Conservation (phyloP, 495 filamentous ascomycete species). For the Bathelium albidoporum region DNA sequence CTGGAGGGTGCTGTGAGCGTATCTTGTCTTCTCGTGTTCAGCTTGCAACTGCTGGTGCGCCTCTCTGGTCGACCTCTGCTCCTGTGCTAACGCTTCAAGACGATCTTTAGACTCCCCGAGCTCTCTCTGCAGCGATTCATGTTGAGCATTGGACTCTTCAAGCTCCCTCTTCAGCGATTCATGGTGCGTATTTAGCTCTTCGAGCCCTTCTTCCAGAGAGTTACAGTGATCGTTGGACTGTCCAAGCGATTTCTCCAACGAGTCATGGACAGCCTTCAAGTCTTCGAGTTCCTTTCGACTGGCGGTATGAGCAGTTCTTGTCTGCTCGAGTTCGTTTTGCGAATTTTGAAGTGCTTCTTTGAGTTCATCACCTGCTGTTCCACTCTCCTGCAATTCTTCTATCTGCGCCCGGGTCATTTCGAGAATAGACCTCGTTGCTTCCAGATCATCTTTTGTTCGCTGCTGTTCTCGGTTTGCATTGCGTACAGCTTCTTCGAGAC, state of each 20-base stretch:
- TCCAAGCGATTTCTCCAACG: not conserved
- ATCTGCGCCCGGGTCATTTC: not conserved
- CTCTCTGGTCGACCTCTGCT: not conserved
- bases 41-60: not conserved
- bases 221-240: too few relatives aligned
- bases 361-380: not conserved
- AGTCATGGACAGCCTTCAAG: not conserved
- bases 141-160: not conserved
- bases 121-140: not conserved
- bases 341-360: not conserved
- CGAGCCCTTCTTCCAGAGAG: not conserved
- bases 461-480: conserved; percentile 1
- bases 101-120: not conserved
- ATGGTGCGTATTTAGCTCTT: not conserved
- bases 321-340: not conserved
- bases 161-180: not conserved
- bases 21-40: not conserved
- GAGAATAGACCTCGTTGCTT: not conserved
- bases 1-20: not conserved
- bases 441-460: not conserved
- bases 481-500: not conserved
- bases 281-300: not conserved
- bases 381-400: not conserved
- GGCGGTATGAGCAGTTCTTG: not conserved
- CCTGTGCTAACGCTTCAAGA: not conserved